phyloP scores from a whole-genome alignment of 768 basidiomycete species.

The Mycena alexandri region DNA sequence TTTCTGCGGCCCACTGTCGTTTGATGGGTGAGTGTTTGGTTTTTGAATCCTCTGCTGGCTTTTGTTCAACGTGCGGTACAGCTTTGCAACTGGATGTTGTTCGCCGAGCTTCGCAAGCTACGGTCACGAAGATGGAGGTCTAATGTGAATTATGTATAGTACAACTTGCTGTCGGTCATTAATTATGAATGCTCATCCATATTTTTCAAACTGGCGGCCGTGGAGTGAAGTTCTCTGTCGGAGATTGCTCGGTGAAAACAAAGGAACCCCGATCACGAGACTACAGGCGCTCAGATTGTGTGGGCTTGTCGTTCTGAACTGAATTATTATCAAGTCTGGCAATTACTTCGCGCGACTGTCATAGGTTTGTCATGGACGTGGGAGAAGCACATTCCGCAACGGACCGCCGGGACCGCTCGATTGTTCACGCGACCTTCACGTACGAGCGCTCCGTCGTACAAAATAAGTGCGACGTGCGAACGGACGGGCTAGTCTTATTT shows the following conservation, averaged over 20 bases:
- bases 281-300: no score
- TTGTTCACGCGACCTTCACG: slow-evolving; percentile 28
- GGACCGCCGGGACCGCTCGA: slow-evolving; percentile 3
- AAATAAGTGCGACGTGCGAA: slow-evolving; percentile 8
- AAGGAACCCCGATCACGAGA: no score
- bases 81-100: slow-evolving; percentile 15
- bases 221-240: no score
- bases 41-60: background rate
- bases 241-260: no score
- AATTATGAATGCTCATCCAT: no score
- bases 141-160: no score
- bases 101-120: background rate
- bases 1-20: slow-evolving; percentile 22
- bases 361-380: background rate
- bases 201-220: no score
- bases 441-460: slow-evolving; percentile 13
- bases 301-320: no score
- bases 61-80: background rate
- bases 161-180: no score
- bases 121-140: no score
- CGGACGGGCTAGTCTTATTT: no score
- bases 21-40: slow-evolving; percentile 22
- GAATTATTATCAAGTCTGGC: background rate
- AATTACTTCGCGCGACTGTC: background rate
- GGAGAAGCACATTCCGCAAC: background rate